phyloP scores from a whole-genome alignment of 2,329 filamentous ascomycete species.

The Lachnellula cervina region DNA sequence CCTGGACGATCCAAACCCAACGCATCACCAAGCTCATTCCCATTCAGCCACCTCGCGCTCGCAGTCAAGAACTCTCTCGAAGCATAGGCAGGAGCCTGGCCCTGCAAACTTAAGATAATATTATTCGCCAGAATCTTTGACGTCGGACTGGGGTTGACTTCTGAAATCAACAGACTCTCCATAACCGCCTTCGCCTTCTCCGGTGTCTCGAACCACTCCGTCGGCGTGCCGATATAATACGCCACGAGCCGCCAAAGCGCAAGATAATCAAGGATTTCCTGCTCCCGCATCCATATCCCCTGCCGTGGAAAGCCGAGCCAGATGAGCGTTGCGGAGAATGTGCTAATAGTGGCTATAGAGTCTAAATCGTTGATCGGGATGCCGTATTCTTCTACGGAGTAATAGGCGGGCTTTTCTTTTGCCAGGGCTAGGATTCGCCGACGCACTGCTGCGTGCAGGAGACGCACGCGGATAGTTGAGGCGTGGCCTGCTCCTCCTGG shows the following conservation, averaged over 20 bases:
- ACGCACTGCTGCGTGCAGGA: conserved; percentile 65
- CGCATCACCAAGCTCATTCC: conserved; percentile 53
- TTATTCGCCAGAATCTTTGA: conserved; percentile 67
- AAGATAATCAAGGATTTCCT: conserved; percentile 65
- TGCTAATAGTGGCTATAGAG: conserved; percentile 64
- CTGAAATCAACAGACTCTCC: conserved; percentile 62
- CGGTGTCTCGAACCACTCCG: conserved; percentile 52
- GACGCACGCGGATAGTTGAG: conserved; percentile 61
- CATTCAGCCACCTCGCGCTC: conserved; percentile 65
- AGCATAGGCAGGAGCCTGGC: conserved; percentile 60
- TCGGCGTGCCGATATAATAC: conserved; percentile 65
- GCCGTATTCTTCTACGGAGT: conserved; percentile 52
- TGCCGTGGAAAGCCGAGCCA: conserved; percentile 68
- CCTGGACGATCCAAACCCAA: conserved; percentile 37
- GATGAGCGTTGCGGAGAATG: conserved; percentile 64
- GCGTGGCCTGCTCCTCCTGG: conserved; percentile 63
- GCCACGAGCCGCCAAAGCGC: conserved; percentile 73
- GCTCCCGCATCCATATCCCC: conserved; percentile 58
- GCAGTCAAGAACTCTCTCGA: conserved; percentile 64
- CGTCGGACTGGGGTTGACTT: conserved; percentile 60
- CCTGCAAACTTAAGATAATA: conserved; percentile 64
- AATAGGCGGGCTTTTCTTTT: conserved; percentile 54
- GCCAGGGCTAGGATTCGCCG: conserved; percentile 58
- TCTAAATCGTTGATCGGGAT: conserved; percentile 74
- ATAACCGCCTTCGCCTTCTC: conserved; percentile 55